Evolutionary conservation across 805 yeast species (phyloP).

Genomic region (Metschnikowia henanensis): DNA sequence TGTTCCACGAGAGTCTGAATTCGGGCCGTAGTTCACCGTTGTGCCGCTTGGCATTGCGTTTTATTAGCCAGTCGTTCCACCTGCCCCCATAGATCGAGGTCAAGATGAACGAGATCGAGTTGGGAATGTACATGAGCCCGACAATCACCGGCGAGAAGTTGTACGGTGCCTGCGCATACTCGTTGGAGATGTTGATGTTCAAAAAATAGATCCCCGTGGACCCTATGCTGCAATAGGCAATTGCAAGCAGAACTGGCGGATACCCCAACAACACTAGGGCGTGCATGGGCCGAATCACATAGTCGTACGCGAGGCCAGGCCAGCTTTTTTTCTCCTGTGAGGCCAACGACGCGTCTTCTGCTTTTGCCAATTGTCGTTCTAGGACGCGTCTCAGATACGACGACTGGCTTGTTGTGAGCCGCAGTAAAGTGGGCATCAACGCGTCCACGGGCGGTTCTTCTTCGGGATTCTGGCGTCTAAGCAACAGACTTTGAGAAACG

Average conservation of each 20-base stretch:
- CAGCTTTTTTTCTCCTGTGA: not conserved
- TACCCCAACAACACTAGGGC: conserved; percentile 59
- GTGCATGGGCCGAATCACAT: conserved; percentile 57
- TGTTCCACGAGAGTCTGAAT: conserved; percentile 74
- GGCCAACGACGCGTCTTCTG: not conserved
- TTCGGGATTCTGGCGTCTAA: conserved; percentile 16
- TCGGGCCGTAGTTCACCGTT: conserved; percentile 74
- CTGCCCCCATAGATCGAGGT: conserved; percentile 82
- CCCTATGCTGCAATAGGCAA: conserved; percentile 63
- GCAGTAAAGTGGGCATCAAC: conserved; percentile 37
- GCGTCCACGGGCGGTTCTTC: conserved; percentile 38
- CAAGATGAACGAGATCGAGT: conserved; percentile 70
- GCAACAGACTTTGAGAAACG: conserved; percentile 22
- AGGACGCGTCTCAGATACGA: conserved; percentile 29
- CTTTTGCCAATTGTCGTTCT: conserved; percentile 7
- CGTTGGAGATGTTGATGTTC: conserved; percentile 69
- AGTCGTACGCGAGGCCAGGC: conserved; percentile 36
- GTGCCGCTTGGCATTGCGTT: conserved; percentile 49
- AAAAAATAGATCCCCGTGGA: conserved; percentile 71
- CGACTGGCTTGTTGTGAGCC: conserved; percentile 35
- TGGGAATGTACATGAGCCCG: conserved; percentile 81
- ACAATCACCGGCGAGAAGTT: conserved; percentile 62
- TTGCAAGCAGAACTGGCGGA: conserved; percentile 73
- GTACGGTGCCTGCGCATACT: conserved; percentile 67
- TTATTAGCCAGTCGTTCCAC: conserved; percentile 68